Base-by-base conservation (phyloP, 208 protist genomes). In the Crithidia expoeki region DNA sequence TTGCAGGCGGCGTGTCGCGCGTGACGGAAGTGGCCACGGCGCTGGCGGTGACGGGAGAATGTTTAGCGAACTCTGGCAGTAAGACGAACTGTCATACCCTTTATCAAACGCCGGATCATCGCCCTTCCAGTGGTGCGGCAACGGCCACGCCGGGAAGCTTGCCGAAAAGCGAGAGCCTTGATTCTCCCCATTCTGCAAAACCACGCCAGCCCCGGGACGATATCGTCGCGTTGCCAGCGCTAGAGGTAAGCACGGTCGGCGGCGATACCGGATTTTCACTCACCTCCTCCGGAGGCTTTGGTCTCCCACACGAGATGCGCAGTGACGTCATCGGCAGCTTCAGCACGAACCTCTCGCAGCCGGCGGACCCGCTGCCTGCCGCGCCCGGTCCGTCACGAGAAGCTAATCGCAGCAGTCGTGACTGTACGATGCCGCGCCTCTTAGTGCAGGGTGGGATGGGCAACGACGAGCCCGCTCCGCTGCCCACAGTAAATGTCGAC, bases 401-500 rank as follows among this genome's bases (percentile, higher is more conserved):
- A 14, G 21, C 14, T 49, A 7, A 25, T 2, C 30, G 33, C 2
- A 55, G 33, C 23, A 12, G 63, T 38, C 56, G 27, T 17, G 59
- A 57, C 23, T 44, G 23, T 28, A 34, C 63, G 9, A 38, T 55
- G 0, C 56, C 30, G 27, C 62, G 44, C 16, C 47, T 33, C 25
- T 30, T 21, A 4, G 28, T 2, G 44, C 49, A 56, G 36, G 23
- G 59, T 40, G 28, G 53, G n/a, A 14, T 2, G 40, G 63, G 57
- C 28, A 58, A 23, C 33, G 34, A 25, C 16, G 57, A 49, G 10
- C 71, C 63, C 0, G 71, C 63, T 14, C 55, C 71, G 17, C 71
- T 76, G 30, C 71, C 71, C 25, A 49, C 36, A 7, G 63, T 71
- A 2, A 76, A 76, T 46, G 57, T 66, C 6, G 71, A 76, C 25